These are phyloP conservation scores for Asparagopsis taxiformis DNA, from an alignment of 31 red algal genomes.

Conservation along the genomic window DNA sequence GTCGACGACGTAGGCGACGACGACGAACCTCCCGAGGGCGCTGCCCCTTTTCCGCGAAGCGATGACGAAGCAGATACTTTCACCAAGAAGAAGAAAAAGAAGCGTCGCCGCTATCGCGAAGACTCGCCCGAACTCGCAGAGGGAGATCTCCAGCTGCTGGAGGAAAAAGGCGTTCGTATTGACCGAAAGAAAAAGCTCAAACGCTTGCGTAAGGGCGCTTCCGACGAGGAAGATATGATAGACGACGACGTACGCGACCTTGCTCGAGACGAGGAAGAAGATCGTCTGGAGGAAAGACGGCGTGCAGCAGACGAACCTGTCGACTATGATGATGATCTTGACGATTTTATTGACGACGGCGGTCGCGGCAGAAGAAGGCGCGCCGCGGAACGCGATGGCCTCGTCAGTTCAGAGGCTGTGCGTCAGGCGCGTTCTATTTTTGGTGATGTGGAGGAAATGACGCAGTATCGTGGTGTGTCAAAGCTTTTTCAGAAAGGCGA, in stretches of 20 bases:
- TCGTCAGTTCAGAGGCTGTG: constrained; percentile 71
- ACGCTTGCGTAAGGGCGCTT: constrained; percentile 44
- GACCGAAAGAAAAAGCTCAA: constrained; percentile 54
- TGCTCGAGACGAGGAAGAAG: constrained; percentile 51
- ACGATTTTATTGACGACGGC: constrained; percentile 81
- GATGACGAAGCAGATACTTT: constrained; percentile 23
- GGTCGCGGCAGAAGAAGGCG: constrained; percentile 30
- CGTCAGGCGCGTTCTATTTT: constrained; percentile 69
- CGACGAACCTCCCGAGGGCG: constrained; percentile 14
- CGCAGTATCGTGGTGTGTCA: constrained; percentile 40
- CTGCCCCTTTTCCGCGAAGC: constrained; percentile 2
- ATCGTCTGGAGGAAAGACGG: constrained; percentile 37
- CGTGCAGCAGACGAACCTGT: constrained; percentile 54
- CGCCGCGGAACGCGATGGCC: constrained; percentile 44
- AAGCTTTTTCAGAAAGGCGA: constrained; percentile 34
- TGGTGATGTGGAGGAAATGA: constrained; percentile 75
- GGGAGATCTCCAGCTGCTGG: constrained; percentile 75
- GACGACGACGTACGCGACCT: constrained; percentile 27
- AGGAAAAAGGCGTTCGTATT: constrained; percentile 73
- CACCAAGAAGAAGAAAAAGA: constrained; percentile 69
- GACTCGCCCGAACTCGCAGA: constrained; percentile 78
- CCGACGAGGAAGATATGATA: constrained; percentile 58
- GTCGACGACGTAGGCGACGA: constrained; percentile 70
- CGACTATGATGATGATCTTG: constrained; percentile 68
- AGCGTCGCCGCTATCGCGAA: constrained; percentile 52